Base-by-base conservation (phyloP, 2,329 filamentous ascomycete genomes). In the Stemphylium lycopersici region DNA sequence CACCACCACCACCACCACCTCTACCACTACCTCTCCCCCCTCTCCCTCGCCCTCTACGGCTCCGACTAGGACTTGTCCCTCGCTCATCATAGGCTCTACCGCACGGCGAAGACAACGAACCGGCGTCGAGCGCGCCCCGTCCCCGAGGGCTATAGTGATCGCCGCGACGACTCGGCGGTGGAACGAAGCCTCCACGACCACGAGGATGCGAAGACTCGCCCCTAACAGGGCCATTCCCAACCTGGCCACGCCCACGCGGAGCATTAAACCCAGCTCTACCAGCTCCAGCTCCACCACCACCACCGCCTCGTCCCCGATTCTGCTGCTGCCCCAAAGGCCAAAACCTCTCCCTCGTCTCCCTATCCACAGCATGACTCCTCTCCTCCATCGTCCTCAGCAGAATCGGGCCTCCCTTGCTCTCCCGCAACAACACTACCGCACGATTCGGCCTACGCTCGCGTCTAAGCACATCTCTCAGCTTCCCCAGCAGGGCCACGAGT, bases 401-500 rank as follows among this genome's bases (percentile, higher is more conserved):
- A 4, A 65, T 38, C 10, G 64, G 63, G 2, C 64, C 66, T 1
- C 44, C 31, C 12, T 62, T 62, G 1, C 52, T 54, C 26, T 67
- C 63, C 2, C 66, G 39, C 2, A 66, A 56, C 37, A 68, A 31
- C 0, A 68, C 57, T 0, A 55, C 55, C 0, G 58, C 56, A 20
- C 57, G 59, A 15, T 58, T 46, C 1, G 62, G 63, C 3, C 62
- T 54, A 2, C 40, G 49, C 45, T 67, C 58, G 20, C 43, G 41
- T 43, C 47, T 57, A 26, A 69, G 26, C 7, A 58, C 52, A 0
- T 18, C 33, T 15, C 55, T 60, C 29, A 71, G 39, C 34, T 44
- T 36, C 0, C 12, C n/a, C 6, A 71, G 53, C 29, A 71, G 48
- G 5, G 48, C 51, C 0, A 61, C 67, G 2, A 71, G 56, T 31